These are phyloP conservation scores for Claviceps maximensis DNA, from an alignment of 2,329 filamentous ascomycete species.

Conservation along the genomic window DNA sequence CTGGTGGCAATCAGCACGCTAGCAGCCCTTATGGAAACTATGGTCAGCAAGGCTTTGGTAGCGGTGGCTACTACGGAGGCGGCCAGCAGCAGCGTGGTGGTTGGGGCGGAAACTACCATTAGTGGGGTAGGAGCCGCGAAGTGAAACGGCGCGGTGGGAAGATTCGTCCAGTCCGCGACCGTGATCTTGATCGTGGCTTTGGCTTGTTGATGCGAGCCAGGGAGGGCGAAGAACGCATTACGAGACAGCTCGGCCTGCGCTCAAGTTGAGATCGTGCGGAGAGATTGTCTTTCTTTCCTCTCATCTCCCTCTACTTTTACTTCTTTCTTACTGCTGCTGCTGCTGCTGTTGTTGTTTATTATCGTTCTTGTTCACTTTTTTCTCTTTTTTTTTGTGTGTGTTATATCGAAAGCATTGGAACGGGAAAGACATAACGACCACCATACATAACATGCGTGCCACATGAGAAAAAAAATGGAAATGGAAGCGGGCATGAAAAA, in stretches of 20 bases:
- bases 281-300: background rate
- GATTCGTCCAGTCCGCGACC: constrained; percentile 5
- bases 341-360: background rate
- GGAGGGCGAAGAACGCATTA: constrained; percentile 7
- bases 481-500: background rate
- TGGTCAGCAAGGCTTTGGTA: constrained; percentile 33
- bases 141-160: constrained; percentile 11
- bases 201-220: background rate
- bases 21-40: constrained; percentile 43
- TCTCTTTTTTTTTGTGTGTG: background rate
- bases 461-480: background rate
- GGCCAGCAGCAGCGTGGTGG: constrained; percentile 35
- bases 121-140: constrained; percentile 22
- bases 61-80: constrained; percentile 33
- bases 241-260: constrained; percentile 8
- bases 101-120: constrained; percentile 49
- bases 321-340: background rate
- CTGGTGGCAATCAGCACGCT: constrained; percentile 36
- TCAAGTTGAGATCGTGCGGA: constrained; percentile 3
- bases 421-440: constrained; percentile 19
- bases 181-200: background rate
- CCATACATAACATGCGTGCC: constrained; percentile 13
- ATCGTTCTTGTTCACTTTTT: background rate
- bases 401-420: constrained; percentile 13
- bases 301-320: background rate